A percentile compares a stretch with the other conserved stretches of the same genome.
phyloP scores from a whole-genome alignment of 345 rosid genomes.

The Rhodamnia rubescens region DNA sequence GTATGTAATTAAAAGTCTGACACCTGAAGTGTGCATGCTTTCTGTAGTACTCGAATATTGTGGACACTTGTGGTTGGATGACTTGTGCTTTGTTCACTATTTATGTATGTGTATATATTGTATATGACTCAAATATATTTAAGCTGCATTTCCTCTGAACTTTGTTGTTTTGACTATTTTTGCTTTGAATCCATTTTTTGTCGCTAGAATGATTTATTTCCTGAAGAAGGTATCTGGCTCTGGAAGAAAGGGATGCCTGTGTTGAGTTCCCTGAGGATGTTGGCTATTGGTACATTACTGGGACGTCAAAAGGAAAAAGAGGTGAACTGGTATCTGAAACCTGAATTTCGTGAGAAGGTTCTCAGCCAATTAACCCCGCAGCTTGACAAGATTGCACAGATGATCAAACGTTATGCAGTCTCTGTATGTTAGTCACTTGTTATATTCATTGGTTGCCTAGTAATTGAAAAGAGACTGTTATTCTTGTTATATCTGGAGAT shows the following conservation, averaged over 20 bases:
- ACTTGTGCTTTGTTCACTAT: neutral
- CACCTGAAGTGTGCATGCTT: neutral
- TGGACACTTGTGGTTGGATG: neutral
- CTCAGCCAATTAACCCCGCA: constrained; percentile 67
- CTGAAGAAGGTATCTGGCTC: constrained; percentile 86
- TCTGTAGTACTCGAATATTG: neutral
- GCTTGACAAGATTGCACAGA: constrained; percentile 76
- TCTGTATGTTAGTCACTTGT: constrained; percentile 48
- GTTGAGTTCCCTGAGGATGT: constrained; percentile 73
- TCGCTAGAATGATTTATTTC: constrained; percentile 79
- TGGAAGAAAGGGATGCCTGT: constrained; percentile 93
- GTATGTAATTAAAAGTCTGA: constrained; percentile 32
- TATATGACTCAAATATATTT: neutral
- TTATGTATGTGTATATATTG: neutral
- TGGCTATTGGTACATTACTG: constrained; percentile 77
- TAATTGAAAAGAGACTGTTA: neutral
- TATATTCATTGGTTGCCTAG: neutral
- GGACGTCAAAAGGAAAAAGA: constrained; percentile 79
- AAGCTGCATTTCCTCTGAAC: neutral
- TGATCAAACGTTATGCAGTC: constrained; percentile 80
- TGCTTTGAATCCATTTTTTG: constrained; percentile 15
- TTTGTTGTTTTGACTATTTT: constrained; percentile 7
- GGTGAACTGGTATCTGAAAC: constrained; percentile 81
- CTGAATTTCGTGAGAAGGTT: constrained; percentile 62
- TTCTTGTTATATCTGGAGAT: neutral